These are phyloP conservation scores for Talaromyces pinophilus DNA, from an alignment of 2,329 filamentous ascomycete genomes.

Conservation along the genomic window DNA sequence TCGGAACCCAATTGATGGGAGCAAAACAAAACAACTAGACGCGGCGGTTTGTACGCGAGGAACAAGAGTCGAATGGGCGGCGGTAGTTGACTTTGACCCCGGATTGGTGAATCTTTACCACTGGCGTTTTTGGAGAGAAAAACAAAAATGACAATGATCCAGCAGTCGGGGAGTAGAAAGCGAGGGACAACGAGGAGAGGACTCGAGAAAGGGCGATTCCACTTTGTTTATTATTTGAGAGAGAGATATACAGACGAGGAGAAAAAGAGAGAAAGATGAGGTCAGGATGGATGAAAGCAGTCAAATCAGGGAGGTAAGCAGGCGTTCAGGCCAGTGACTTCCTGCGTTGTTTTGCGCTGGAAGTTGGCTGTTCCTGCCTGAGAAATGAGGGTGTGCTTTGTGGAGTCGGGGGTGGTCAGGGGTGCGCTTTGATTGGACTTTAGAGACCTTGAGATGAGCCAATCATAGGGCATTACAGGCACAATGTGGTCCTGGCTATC, in stretches of 20 bases:
- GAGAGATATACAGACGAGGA: conserved; percentile 19
- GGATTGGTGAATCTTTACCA: conserved; percentile 8
- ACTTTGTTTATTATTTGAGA: conserved; percentile 22
- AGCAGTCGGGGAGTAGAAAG: not conserved
- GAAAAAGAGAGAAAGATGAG: conserved; percentile 23
- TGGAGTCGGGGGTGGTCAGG: conserved; percentile 10
- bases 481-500: not conserved
- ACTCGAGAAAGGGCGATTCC: conserved; percentile 11
- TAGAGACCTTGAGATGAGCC: not conserved
- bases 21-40: conserved; percentile 7
- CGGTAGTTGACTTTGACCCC: conserved; percentile 2
- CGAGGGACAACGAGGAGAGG: conserved; percentile 16
- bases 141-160: not conserved
- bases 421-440: conserved; percentile 13
- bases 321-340: conserved; percentile 1
- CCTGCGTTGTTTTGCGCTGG: conserved; percentile 10
- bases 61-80: not conserved
- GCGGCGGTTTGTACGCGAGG: not conserved
- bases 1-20: not conserved
- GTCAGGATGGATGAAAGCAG: conserved; percentile 23
- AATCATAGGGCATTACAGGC: not conserved
- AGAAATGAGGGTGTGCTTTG: conserved; percentile 22
- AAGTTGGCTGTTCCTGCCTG: conserved; percentile 19
- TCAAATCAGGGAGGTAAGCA: conserved; percentile 20
- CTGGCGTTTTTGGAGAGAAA: not conserved